Base-by-base conservation (phyloP, 139 green algal species). In the Closterium sp. region DNA sequence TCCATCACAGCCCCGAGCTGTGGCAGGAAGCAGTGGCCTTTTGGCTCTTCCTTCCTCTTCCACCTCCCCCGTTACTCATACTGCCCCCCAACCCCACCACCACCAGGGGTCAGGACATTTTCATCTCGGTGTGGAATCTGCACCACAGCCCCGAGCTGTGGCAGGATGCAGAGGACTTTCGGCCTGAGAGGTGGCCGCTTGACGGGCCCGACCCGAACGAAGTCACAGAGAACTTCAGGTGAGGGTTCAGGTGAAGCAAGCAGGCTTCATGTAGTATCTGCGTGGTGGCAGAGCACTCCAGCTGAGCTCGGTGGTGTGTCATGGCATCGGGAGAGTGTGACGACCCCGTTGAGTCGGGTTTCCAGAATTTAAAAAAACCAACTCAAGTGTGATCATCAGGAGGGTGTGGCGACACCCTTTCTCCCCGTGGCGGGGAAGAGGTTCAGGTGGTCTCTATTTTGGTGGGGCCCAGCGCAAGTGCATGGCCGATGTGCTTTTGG, bases 21-120 rank as follows among this genome's bases (percentile, higher is more conserved):
- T 99, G 98, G 98, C 96, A 97, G 89, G 96, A 98, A 55, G 96
- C 97, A 0, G 97, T 99, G 33, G 90, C 91, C 3, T 99, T 99
- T 95, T 88, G 95, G 6, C 98, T 97, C 12, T 66, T 8, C 38
- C 19, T 9, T 10, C 4, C 38, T 66, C 3, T 9, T 66, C 3
- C 2, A 6, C 19, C 38, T 66, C 38, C 2, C 38, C 4, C 38
- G 9, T 10, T 66, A n/a, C 38, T 66, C 38, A 12, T 66, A 9
- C 38, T 66, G 38, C 4, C 38, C 38, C 4, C 38, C 38, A 1
- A 23, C 3, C 38, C 21, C 38, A 10, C 43, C 55, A 76, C 1
- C 55, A 3, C 12, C 93, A 97, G 97, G 91, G 98, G 98, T 33
- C 97, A 97, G 4, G 98, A 99, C 95, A 92, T 99, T 9, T 99